Evolutionary conservation across 305 asterid species (phyloP).

Genomic region (Solanum hybrid): DNA sequence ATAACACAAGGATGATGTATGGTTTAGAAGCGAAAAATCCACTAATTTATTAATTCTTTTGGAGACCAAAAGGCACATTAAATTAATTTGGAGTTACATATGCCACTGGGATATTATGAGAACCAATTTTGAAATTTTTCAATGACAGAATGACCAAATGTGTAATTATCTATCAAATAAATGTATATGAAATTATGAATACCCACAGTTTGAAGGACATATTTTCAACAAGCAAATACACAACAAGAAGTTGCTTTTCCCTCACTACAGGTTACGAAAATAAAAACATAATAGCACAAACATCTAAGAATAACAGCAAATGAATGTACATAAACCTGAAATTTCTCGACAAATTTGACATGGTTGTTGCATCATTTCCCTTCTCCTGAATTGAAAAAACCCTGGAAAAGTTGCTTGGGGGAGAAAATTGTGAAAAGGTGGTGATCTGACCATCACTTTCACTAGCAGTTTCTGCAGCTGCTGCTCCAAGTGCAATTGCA

Average conservation of each 20-base stretch:
- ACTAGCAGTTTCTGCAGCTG: slow-evolving; percentile 57
- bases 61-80: neutral
- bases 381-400: slow-evolving; percentile 39
- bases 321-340: slow-evolving; percentile 52
- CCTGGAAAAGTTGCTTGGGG: slow-evolving; percentile 30
- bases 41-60: neutral
- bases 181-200: neutral
- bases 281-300: neutral
- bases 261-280: neutral
- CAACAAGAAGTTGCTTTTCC: neutral
- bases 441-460: slow-evolving; percentile 43
- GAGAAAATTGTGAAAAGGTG: slow-evolving; percentile 42
- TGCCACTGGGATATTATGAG: neutral
- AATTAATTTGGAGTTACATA: neutral
- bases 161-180: neutral
- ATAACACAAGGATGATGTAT: neutral
- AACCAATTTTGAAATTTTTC: neutral
- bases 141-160: neutral
- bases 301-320: slow-evolving; percentile 6
- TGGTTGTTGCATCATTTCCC: slow-evolving; percentile 57
- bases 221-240: neutral
- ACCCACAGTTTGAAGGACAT: neutral
- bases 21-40: neutral
- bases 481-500: slow-evolving; percentile 92
- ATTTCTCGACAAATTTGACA: slow-evolving; percentile 60